These are phyloP conservation scores for Eucalyptus pauciflora DNA, from an alignment of 345 rosid species.

Conservation along the genomic window DNA sequence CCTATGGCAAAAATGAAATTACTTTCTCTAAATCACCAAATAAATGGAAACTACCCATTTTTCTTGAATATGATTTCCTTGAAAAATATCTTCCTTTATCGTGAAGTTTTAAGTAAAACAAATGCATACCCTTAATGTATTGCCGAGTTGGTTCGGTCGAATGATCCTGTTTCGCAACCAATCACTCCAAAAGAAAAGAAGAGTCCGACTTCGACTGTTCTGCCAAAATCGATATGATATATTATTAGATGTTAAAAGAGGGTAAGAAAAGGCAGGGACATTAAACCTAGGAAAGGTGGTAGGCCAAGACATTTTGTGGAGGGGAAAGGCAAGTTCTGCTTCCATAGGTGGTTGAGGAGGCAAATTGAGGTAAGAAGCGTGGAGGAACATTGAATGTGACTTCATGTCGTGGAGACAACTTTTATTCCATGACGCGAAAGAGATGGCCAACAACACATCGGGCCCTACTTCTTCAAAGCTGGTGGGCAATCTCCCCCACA, in stretches of 20 bases:
- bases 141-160: not conserved
- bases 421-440: not conserved
- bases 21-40: not conserved
- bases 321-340: not conserved
- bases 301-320: not conserved
- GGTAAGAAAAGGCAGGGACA: not conserved
- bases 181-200: not conserved
- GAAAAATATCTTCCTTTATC: not conserved
- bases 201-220: not conserved
- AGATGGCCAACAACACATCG: not conserved
- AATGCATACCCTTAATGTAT: not conserved
- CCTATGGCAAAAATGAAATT: not conserved
- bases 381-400: not conserved
- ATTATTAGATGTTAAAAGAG: not conserved
- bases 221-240: not conserved
- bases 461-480: not conserved
- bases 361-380: too few species aligned
- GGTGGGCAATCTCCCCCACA: not conserved
- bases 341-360: not conserved
- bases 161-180: not conserved
- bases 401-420: not conserved
- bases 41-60: not conserved
- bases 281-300: not conserved
- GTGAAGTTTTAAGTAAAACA: not conserved
- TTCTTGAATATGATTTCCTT: not conserved